Evolutionary conservation across 192 early-diverging fungal species (phyloP).

Genomic region (Coemansia sp.): DNA sequence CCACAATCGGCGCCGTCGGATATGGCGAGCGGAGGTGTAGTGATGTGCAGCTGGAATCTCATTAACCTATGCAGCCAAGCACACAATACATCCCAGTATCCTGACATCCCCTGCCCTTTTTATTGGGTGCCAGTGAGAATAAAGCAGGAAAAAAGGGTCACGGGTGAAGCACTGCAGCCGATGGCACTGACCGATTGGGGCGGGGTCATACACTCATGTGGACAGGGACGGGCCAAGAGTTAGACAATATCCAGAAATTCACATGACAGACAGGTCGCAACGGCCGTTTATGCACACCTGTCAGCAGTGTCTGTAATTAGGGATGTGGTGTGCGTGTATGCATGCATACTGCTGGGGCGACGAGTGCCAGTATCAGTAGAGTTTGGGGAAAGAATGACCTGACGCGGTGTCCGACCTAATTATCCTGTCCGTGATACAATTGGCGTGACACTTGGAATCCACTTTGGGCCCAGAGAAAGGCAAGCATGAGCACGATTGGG

Average conservation of each 20-base stretch:
- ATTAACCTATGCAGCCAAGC: slow-evolving; percentile 3
- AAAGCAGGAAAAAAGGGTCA: slow-evolving; percentile 2
- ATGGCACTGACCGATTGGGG: background rate
- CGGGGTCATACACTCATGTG: background rate
- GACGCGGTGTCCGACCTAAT: background rate
- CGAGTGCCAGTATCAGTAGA: background rate
- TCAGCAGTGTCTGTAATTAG: background rate
- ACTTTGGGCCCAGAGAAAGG: background rate
- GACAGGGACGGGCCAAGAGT: slow-evolving; percentile 1
- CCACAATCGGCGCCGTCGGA: slow-evolving; percentile 1
- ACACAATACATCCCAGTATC: background rate
- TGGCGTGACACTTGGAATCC: background rate
- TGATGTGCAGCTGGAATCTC: background rate
- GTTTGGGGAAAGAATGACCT: background rate
- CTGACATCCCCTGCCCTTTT: background rate
- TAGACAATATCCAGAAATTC: background rate
- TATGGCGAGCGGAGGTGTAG: slow-evolving; percentile 1
- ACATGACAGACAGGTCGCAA: background rate
- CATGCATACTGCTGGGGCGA: slow-evolving; percentile 1
- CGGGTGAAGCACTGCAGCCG: background rate
- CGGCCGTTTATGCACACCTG: background rate
- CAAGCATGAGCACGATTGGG: background rate
- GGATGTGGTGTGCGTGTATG: background rate
- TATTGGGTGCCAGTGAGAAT: background rate
- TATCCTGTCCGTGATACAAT: background rate